A percentile compares a stretch with the other conserved stretches of the same genome.
phyloP scores from a whole-genome alignment of 257 asterid genomes.

The Ligustrum vulgare region DNA sequence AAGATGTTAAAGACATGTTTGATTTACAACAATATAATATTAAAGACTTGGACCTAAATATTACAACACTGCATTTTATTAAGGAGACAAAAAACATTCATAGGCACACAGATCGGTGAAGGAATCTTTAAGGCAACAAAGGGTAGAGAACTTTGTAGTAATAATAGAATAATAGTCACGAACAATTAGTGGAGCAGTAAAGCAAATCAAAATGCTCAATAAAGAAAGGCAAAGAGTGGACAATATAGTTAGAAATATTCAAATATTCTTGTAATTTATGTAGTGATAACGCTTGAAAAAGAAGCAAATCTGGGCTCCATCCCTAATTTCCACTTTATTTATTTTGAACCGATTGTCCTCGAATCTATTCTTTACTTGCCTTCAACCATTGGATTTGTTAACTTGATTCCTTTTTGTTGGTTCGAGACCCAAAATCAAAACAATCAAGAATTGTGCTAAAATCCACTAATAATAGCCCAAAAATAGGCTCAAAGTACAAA shows the following conservation, averaged over 20 bases:
- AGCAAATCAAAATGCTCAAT: conserved; percentile 11
- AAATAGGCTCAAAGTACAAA: too few relatives aligned
- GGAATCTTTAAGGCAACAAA: conserved; percentile 4
- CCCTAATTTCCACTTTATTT: background rate
- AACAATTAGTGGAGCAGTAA: conserved; percentile 17
- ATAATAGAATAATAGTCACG: background rate
- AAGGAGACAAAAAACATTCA: background rate
- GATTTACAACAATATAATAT: too few relatives aligned
- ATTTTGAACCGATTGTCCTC: conserved; percentile 34
- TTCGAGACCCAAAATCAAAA: too few relatives aligned
- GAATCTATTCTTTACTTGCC: conserved; percentile 44
- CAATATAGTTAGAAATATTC: background rate
- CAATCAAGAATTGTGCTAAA: too few relatives aligned
- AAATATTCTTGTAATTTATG: background rate
- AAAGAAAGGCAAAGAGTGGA: conserved; percentile 7
- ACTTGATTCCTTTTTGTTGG: conserved; percentile 13
- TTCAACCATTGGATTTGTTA: conserved; percentile 20
- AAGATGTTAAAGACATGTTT: too few relatives aligned
- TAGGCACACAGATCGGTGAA: background rate
- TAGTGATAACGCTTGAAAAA: conserved; percentile 34
- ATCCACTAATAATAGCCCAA: too few relatives aligned
- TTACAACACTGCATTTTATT: background rate
- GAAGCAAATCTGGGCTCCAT: conserved; percentile 39
- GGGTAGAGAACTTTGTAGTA: background rate
- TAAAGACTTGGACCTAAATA: too few relatives aligned